A percentile compares a stretch with the other conserved stretches of the same genome.
phyloP scores from a whole-genome alignment of 495 filamentous ascomycete genomes.

The Neurospora discreta region DNA sequence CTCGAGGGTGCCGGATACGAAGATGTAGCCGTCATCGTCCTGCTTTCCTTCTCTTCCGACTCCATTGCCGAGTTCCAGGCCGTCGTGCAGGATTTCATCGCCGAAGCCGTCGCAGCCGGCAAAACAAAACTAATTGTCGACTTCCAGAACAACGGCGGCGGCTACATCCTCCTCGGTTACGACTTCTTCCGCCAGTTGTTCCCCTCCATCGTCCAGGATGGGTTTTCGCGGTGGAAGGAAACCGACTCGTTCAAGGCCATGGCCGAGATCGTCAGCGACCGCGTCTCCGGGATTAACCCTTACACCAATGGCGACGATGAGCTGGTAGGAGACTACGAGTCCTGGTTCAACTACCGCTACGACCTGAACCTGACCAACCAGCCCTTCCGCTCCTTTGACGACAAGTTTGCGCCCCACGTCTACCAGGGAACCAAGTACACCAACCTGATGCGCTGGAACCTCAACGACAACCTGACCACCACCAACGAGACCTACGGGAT shows the following conservation, averaged over 20 bases:
- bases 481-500: constrained; percentile 27
- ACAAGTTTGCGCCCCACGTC: constrained; percentile 24
- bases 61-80: constrained; percentile 25
- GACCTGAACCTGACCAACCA: constrained; percentile 24
- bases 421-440: constrained; percentile 26
- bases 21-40: constrained; percentile 25
- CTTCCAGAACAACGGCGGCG: constrained; percentile 41
- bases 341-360: constrained; percentile 28
- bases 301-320: constrained; percentile 12
- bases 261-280: constrained; percentile 19
- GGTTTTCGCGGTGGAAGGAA: constrained; percentile 16
- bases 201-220: constrained; percentile 13
- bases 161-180: constrained; percentile 33
- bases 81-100: constrained; percentile 28
- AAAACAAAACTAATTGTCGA: constrained; percentile 46
- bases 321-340: constrained; percentile 18
- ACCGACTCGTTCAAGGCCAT: constrained; percentile 21
- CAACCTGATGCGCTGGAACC: constrained; percentile 28
- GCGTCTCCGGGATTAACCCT: constrained; percentile 20
- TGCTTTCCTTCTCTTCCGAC: constrained; percentile 11
- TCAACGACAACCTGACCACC: constrained; percentile 25
- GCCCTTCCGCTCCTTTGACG: constrained; percentile 24
- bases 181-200: constrained; percentile 29
- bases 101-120: constrained; percentile 20
- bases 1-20: constrained; percentile 28